These are phyloP conservation scores for Cyanodermella asteris DNA, from an alignment of 2,329 filamentous ascomycete genomes.

Conservation along the genomic window DNA sequence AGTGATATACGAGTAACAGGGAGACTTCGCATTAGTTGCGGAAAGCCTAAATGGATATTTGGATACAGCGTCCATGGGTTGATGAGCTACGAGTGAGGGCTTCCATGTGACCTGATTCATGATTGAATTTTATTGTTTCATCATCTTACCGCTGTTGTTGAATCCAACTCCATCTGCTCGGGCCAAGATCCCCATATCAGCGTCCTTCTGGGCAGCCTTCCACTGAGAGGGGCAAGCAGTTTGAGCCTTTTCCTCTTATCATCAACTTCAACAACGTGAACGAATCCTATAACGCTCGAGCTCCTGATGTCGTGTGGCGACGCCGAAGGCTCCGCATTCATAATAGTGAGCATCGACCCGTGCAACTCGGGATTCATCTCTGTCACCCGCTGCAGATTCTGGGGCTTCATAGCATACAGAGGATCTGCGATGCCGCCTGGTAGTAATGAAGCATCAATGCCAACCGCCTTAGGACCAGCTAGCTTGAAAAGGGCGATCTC, in stretches of 20 bases:
- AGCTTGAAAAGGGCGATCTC: constrained; percentile 53
- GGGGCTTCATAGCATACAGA: too few species aligned
- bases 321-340: constrained; percentile 52
- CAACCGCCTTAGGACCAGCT: constrained; percentile 9
- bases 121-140: too few species aligned
- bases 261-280: constrained; percentile 84
- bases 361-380: constrained; percentile 45
- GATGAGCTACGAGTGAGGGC: too few species aligned
- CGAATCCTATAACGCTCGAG: constrained; percentile 71
- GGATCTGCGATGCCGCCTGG: constrained; percentile 11
- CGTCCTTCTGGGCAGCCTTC: constrained; percentile 55
- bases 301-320: constrained; percentile 51
- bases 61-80: too few species aligned
- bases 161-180: constrained; percentile 57
- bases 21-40: too few species aligned
- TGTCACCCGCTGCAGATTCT: too few species aligned
- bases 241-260: constrained; percentile 61
- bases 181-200: constrained; percentile 75
- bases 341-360: constrained; percentile 67
- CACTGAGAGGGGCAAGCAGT: constrained; percentile 64
- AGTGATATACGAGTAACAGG: too few species aligned
- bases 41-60: too few species aligned
- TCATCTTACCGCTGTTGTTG: too few species aligned
- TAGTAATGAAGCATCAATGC: constrained; percentile 12
- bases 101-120: too few species aligned